These are phyloP conservation scores for Phalaenopsis hybrid DNA, from an alignment of 116 monocot genomes.

Conservation along the genomic window DNA sequence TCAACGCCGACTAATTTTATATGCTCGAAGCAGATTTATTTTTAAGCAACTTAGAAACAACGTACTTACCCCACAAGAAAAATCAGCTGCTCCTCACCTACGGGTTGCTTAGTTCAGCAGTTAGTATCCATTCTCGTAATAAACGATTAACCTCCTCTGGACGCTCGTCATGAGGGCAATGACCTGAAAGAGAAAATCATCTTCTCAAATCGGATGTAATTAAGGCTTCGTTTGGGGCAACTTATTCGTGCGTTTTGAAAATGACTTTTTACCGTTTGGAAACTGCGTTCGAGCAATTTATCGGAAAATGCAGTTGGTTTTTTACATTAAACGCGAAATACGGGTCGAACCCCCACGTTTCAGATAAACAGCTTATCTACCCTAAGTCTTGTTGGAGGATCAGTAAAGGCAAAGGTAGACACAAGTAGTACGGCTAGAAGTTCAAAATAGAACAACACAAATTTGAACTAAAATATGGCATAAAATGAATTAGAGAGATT, in stretches of 20 bases:
- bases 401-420: neutral
- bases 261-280: too few relatives aligned
- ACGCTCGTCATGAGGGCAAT: constrained; percentile 89
- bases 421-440: neutral
- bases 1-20: neutral
- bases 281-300: too few relatives aligned
- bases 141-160: constrained; percentile 72
- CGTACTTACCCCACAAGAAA: neutral
- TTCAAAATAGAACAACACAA: neutral
- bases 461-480: neutral
- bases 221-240: neutral
- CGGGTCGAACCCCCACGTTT: too few relatives aligned
- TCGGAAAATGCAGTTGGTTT: too few relatives aligned
- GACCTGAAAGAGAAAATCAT: constrained; percentile 39
- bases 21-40: neutral
- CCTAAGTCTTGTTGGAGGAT: neutral
- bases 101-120: constrained; percentile 18
- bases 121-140: constrained; percentile 47
- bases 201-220: neutral
- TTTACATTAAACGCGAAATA: too few relatives aligned
- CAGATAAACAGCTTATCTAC: too few relatives aligned
- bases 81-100: neutral
- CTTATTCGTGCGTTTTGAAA: too few relatives aligned
- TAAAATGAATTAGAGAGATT: neutral
- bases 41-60: neutral